Percentiles rank a stretch among this genome's conserved stretches.
Evolutionary conservation across 129 eudicot species (phyloP).

Genomic region (Helianthus annuus): HanXRQr2.0-SUNRISE NC_035448.2:181548461-181548960

Average conservation of each 20-base stretch:
- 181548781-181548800: slow-evolving; percentile 87
- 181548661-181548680: not conserved
- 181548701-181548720: slow-evolving; percentile 1
- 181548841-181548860: too few relatives aligned
- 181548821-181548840: slow-evolving; percentile 51
- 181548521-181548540: not conserved
- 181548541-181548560: not conserved
- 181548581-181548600: slow-evolving; percentile 61
- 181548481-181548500: not conserved
- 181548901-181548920: slow-evolving; percentile 13
- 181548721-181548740: slow-evolving; percentile 41
- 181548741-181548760: slow-evolving; percentile 97
- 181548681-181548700: not conserved
- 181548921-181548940: slow-evolving; percentile 89
- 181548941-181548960: slow-evolving; percentile 85
- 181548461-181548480: not conserved
- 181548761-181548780: slow-evolving; percentile 89
- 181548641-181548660: slow-evolving; percentile 70
- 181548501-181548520: not conserved
- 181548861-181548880: too few relatives aligned
- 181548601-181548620: slow-evolving; percentile 87
- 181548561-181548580: slow-evolving; percentile 17
- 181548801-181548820: slow-evolving; percentile 94
- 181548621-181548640: slow-evolving; percentile 94
- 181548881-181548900: not conserved